Percentiles rank a stretch among this genome's conserved stretches.
Conservation (phyloP, 345 rosid species). For the Hypericum perforatum region DNA sequence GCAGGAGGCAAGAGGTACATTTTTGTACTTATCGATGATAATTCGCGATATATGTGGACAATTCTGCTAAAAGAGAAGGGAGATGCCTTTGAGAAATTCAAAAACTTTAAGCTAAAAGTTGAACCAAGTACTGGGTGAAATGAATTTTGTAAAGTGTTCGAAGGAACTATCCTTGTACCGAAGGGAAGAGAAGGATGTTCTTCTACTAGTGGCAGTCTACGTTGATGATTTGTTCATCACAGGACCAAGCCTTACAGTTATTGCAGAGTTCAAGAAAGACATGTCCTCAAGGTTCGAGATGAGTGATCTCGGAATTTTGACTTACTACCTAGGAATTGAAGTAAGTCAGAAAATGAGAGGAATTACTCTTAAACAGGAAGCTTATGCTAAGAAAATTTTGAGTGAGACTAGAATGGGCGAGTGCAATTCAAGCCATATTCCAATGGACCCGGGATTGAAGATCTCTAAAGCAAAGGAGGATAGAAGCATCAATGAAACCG, state of each 20-base stretch:
- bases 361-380: neutral
- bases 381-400: neutral
- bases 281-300: neutral
- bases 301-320: constrained; percentile 1
- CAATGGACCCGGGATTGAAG: neutral
- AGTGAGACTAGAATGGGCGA: neutral
- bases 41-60: neutral
- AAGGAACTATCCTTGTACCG: neutral
- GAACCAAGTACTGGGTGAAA: neutral
- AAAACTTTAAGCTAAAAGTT: neutral
- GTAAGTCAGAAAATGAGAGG: neutral
- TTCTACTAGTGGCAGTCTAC: neutral
- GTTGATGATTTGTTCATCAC: constrained; percentile 2
- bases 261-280: neutral
- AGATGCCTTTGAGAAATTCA: neutral
- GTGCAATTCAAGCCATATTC: neutral
- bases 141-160: neutral
- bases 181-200: neutral
- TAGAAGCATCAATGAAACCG: too few relatives aligned
- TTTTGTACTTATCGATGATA: neutral
- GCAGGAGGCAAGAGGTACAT: neutral
- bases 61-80: neutral
- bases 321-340: constrained; percentile 1
- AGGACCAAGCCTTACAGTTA: neutral
- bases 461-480: neutral